Conservation (phyloP, 495 filamentous ascomycete genomes). For the Hypoxylon intermedium region DNA sequence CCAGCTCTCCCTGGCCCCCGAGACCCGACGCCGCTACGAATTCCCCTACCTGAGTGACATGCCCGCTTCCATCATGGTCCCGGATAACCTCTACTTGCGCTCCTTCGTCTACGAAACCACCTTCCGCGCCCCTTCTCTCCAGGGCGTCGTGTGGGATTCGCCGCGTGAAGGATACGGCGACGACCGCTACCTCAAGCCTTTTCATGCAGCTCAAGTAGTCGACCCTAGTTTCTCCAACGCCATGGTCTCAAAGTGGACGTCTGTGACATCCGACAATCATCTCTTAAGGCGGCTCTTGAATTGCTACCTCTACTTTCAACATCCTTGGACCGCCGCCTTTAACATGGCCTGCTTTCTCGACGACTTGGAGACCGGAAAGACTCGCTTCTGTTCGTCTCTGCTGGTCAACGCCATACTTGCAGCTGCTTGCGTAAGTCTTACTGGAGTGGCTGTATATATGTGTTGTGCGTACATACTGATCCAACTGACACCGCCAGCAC, state of each 20-base stretch:
- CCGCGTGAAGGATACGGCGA: conserved; percentile 21
- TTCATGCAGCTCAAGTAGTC: conserved; percentile 42
- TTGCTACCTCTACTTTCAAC: conserved; percentile 49
- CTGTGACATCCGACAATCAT: conserved; percentile 42
- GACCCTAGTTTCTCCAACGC: conserved; percentile 43
- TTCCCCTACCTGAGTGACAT: conserved; percentile 50
- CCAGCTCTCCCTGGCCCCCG: conserved; percentile 47
- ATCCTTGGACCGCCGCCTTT: conserved; percentile 45
- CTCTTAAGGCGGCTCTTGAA: conserved; percentile 46
- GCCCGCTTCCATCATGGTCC: conserved; percentile 41
- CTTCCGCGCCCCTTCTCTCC: conserved; percentile 16
- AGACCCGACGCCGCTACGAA: conserved; percentile 49
- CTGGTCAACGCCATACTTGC: conserved; percentile 49
- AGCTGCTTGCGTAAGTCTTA: conserved; percentile 46
- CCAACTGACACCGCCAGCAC: conserved; percentile 30
- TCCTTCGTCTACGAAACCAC: conserved; percentile 46
- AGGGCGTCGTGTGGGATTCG: conserved; percentile 6
- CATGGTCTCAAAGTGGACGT: conserved; percentile 47
- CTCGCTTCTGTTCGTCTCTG: conserved; percentile 47
- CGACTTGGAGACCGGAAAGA: conserved; percentile 42
- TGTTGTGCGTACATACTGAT: not conserved
- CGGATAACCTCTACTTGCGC: conserved; percentile 47
- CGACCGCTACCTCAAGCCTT: conserved; percentile 47
- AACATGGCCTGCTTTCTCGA: conserved; percentile 49
- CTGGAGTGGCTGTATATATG: not conserved